Percentiles rank a stretch among this genome's conserved stretches.
These are phyloP conservation scores for Fusarium heterosporum DNA, from an alignment of 2,329 filamentous ascomycete species.

Conservation along the genomic window DNA sequence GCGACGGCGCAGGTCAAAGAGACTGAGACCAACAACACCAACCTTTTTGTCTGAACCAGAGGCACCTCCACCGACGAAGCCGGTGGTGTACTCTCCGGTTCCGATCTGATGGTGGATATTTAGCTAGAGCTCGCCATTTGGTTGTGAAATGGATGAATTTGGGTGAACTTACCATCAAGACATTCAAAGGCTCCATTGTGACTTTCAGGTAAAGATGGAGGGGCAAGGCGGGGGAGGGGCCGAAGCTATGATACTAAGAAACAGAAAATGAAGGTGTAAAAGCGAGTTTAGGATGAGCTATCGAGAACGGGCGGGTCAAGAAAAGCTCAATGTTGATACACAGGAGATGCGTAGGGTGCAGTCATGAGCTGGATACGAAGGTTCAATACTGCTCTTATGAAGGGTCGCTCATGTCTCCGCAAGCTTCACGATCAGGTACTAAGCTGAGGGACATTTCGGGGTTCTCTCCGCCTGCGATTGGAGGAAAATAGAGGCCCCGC, in stretches of 20 bases:
- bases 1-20: constrained; percentile 88
- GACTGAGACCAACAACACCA: constrained; percentile 88
- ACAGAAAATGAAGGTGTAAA: constrained; percentile 16
- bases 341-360: constrained; percentile 4
- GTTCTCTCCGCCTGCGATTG: constrained; percentile 47
- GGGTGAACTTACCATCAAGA: constrained; percentile 70
- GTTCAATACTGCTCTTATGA: constrained; percentile 36
- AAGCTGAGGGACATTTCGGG: constrained; percentile 35
- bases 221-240: constrained; percentile 37
- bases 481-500: constrained; percentile 44
- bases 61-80: constrained; percentile 85
- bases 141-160: neutral
- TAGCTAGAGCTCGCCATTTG: neutral
- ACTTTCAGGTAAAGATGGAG: constrained; percentile 12
- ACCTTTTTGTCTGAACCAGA: constrained; percentile 96
- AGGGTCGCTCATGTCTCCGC: constrained; percentile 43
- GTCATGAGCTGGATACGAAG: constrained; percentile 24
- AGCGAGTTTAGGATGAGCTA: neutral
- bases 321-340: neutral
- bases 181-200: constrained; percentile 70
- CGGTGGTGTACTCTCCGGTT: constrained; percentile 96
- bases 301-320: neutral
- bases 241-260: constrained; percentile 39
- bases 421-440: constrained; percentile 7
- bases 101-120: constrained; percentile 69